These are phyloP conservation scores for Diplodia mutila DNA, from an alignment of 2,329 filamentous ascomycete species.

Conservation along the genomic window DNA sequence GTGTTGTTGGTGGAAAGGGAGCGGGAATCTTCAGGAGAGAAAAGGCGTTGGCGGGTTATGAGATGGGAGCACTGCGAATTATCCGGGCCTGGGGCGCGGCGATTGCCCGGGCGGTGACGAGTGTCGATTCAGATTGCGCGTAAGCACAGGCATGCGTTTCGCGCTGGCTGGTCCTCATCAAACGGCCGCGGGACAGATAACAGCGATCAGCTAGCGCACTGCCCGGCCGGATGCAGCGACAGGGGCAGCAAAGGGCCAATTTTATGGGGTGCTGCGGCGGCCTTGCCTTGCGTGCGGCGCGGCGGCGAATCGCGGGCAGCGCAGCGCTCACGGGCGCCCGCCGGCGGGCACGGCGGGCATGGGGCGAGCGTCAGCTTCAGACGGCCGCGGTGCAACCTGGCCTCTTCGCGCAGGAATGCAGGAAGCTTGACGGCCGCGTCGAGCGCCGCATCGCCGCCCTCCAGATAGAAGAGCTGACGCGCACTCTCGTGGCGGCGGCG, in stretches of 20 bases:
- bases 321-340: conserved; percentile 10
- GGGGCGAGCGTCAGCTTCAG: conserved; percentile 11
- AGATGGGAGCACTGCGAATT: conserved; percentile 24
- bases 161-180: conserved; percentile 24
- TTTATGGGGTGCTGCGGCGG: conserved; percentile 22
- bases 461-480: background rate
- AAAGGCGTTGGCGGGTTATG: conserved; percentile 25
- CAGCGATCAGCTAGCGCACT: conserved; percentile 25
- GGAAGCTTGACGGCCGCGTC: conserved; percentile 1
- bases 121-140: conserved; percentile 26
- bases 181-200: conserved; percentile 26
- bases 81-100: conserved; percentile 21
- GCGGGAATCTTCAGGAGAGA: conserved; percentile 25
- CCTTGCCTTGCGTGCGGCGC: conserved; percentile 23
- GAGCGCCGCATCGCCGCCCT: background rate
- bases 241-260: conserved; percentile 23
- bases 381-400: conserved; percentile 17
- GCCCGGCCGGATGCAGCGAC: conserved; percentile 25
- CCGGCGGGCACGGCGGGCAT: background rate
- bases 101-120: conserved; percentile 25
- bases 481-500: conserved; percentile 13
- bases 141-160: conserved; percentile 25
- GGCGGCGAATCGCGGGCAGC: conserved; percentile 20
- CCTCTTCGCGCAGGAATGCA: conserved; percentile 20
- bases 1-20: conserved; percentile 25